Evolutionary conservation across 2,329 filamentous ascomycete genomes (phyloP), one percentile per base, ranked within the genome.

Genomic region (Pseudopithomyces chartarum): DNA sequence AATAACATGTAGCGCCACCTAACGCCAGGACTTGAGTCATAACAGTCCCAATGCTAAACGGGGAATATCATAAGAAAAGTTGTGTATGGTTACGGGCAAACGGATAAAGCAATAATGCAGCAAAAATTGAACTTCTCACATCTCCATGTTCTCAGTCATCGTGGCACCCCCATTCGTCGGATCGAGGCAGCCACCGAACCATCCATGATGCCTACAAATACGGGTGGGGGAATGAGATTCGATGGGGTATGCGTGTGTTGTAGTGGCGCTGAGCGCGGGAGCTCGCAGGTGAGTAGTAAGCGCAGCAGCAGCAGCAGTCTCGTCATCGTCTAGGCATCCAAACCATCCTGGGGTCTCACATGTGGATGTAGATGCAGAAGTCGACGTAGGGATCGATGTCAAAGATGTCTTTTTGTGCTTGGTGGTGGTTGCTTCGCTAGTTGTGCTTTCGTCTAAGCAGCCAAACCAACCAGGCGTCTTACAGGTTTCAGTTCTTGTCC

Each of bases 381-480:
- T 29, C 26, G 26, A 8, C 8, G 26, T 29, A 2, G 77, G 8
- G 4, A 8, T 29, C 26, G 26, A 8, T 29, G 26, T 29, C 26
- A 29, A 78, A 29, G 53, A 26, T 11, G 47, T 32, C 0, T 73
- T 75, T 15, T 29, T 42, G 4, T 68, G 74, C 2, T 77, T 78
- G 33, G 76, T 81, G 0, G 81, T 81, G 0, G 82, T 80, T 12
- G 79, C 76, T 0, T 71, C 76, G 6, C 71, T 75, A 0, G 77
- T 81, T 0, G 87, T 88, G 2, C 83, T 82, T 73, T 88, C 84
- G 63, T 91, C 89, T 38, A 90, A 78, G 70, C 87, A 92, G 15
- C 91, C 91, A 89, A 89, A 96, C 93, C 93, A 97, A 5, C 93
- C 92, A 26, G 93, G 93, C 1, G 93, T 97, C 75, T 95, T 85